phyloP scores from a whole-genome alignment of 1,284 basidiomycete species.

The Malassezia sympodialis region DNA sequence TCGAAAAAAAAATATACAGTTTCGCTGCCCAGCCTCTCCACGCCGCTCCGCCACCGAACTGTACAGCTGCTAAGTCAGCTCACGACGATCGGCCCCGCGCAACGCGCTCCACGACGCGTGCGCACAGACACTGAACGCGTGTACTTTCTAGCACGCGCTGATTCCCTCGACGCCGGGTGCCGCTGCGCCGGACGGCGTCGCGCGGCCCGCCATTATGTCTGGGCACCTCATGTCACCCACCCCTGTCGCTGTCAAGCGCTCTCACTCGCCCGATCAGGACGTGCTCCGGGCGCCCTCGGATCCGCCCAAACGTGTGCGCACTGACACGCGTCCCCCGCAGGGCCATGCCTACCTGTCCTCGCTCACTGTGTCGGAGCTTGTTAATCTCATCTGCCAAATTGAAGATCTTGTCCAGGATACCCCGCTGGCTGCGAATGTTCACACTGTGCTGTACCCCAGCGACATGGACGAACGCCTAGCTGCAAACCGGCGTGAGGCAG shows the following conservation, averaged over 20 bases:
- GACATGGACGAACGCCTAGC: constrained; percentile 2
- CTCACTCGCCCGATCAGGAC: constrained; percentile 13
- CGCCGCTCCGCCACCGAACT: constrained; percentile 14
- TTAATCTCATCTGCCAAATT: constrained; percentile 6
- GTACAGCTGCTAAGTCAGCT: constrained; percentile 15
- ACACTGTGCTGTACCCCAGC: constrained; percentile 11
- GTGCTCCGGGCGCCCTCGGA: constrained; percentile 3
- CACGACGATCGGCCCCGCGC: constrained; percentile 2
- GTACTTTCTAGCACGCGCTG: background rate
- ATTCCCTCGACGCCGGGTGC: background rate
- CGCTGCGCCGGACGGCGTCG: constrained; percentile 2
- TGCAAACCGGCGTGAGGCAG: background rate
- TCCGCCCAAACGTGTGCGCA: constrained; percentile 8
- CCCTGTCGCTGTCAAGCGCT: constrained; percentile 11
- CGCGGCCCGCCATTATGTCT: background rate
- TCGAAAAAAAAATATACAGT: constrained; percentile 16
- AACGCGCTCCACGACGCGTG: constrained; percentile 7
- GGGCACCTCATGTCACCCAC: background rate
- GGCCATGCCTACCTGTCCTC: constrained; percentile 12
- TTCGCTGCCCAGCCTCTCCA: constrained; percentile 1
- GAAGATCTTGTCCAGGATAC: constrained; percentile 12
- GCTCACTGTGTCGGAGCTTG: background rate
- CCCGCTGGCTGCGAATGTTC: constrained; percentile 2
- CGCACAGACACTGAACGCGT: constrained; percentile 15
- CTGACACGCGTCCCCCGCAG: background rate